phyloP scores from a whole-genome alignment of 352 stramenopile species.

The Pythium rhizo-oryzae region DNA sequence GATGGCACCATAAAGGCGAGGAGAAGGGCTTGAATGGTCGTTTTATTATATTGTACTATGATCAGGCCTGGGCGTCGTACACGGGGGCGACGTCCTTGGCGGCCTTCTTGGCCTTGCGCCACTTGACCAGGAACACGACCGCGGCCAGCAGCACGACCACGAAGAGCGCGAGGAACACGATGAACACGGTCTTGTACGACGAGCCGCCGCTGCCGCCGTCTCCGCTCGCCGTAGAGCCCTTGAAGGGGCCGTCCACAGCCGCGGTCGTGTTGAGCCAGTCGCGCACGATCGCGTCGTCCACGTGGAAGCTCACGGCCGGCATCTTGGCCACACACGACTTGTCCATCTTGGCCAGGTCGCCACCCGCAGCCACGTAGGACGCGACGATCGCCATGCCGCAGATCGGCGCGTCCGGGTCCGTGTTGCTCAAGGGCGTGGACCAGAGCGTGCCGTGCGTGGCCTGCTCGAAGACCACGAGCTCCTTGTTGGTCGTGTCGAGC shows the following conservation, averaged over 20 bases:
- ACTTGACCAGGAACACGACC: constrained; percentile 36
- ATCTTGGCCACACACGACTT: constrained; percentile 42
- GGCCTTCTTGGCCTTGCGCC: constrained; percentile 27
- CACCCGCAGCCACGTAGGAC: constrained; percentile 36
- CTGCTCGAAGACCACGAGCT: constrained; percentile 49
- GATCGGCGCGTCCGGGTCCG: constrained; percentile 26
- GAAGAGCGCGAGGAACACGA: constrained; percentile 51
- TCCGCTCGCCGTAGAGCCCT: constrained; percentile 20
- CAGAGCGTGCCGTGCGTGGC: constrained; percentile 40
- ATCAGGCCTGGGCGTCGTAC: not conserved
- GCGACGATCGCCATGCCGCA: constrained; percentile 43
- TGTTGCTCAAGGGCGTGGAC: constrained; percentile 32
- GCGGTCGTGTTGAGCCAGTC: constrained; percentile 46
- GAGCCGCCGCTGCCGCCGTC: constrained; percentile 16
- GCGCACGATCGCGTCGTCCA: constrained; percentile 48
- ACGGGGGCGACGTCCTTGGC: not conserved
- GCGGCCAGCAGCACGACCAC: constrained; percentile 28
- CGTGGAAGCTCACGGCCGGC: constrained; percentile 15
- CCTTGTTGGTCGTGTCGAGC: constrained; percentile 34
- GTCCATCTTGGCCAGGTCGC: constrained; percentile 34
- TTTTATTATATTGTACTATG: too few species aligned
- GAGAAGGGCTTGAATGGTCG: too few species aligned
- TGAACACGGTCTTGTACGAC: constrained; percentile 46
- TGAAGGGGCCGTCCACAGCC: constrained; percentile 42
- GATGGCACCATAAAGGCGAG: too few species aligned